Conservation (phyloP, 805 yeast genomes). For the Nakazawaea siamensis region DNA sequence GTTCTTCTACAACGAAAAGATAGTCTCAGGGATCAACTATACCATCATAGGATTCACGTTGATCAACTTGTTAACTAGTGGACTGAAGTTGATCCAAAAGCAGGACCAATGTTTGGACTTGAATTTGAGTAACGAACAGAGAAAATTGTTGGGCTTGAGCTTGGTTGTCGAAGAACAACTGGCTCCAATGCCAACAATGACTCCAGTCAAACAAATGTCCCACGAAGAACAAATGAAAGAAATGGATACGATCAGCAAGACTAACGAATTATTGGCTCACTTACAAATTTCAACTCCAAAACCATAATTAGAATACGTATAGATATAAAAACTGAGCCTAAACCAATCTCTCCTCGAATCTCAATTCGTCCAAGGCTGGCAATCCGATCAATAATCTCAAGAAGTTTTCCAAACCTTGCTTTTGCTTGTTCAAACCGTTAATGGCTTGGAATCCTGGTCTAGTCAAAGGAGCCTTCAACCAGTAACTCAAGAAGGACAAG, state of each 20-base stretch:
- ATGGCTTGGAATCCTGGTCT: constrained; percentile 87
- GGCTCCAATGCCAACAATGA: neutral
- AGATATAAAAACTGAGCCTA: constrained; percentile 11
- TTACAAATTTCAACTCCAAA: constrained; percentile 7
- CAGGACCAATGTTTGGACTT: constrained; percentile 44
- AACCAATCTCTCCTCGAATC: constrained; percentile 83
- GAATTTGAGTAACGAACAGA: constrained; percentile 37
- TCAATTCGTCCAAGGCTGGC: constrained; percentile 83
- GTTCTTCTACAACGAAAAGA: constrained; percentile 1
- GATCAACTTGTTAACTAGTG: constrained; percentile 21
- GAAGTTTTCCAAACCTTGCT: constrained; percentile 86
- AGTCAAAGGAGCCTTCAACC: constrained; percentile 95
- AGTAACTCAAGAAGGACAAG: constrained; percentile 78
- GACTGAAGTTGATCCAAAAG: constrained; percentile 26
- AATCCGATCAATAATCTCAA: constrained; percentile 85
- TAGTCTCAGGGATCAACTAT: constrained; percentile 13
- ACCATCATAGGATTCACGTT: constrained; percentile 18
- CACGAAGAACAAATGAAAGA: constrained; percentile 2
- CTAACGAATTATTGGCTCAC: constrained; percentile 4
- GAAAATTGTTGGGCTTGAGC: constrained; percentile 36
- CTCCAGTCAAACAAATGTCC: neutral
- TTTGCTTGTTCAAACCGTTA: constrained; percentile 92
- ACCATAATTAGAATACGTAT: neutral
- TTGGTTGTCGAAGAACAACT: constrained; percentile 1
- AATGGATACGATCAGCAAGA: constrained; percentile 5